Evolutionary conservation across 2,329 filamentous ascomycete genomes (phyloP).

Genomic region (Periglandula ipomoeae): DNA sequence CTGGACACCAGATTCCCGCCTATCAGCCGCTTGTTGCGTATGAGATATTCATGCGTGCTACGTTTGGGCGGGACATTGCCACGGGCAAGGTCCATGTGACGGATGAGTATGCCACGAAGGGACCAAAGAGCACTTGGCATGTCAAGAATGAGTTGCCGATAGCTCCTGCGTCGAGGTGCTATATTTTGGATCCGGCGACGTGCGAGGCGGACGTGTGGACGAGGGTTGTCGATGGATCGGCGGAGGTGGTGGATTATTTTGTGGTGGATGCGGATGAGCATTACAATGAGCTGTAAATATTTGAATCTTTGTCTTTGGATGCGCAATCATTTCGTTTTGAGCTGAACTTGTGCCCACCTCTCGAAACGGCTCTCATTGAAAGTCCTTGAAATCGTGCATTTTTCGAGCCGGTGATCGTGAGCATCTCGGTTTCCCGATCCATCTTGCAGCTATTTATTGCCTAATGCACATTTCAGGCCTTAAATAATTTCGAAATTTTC

Average conservation of each 20-base stretch:
- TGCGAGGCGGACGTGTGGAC: slow-evolving; percentile 46
- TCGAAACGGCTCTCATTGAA: too few relatives aligned
- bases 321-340: too few relatives aligned
- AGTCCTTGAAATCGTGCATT: too few relatives aligned
- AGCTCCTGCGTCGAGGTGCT: slow-evolving; percentile 45
- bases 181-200: slow-evolving; percentile 42
- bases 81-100: slow-evolving; percentile 43
- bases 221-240: slow-evolving; percentile 41
- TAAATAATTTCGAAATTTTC: too few relatives aligned
- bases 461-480: too few relatives aligned
- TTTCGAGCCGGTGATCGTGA: too few relatives aligned
- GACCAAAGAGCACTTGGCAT: slow-evolving; percentile 49
- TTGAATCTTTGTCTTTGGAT: too few relatives aligned
- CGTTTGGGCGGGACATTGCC: slow-evolving; percentile 43
- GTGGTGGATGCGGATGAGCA: slow-evolving; percentile 16
- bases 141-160: slow-evolving; percentile 41
- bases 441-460: too few relatives aligned
- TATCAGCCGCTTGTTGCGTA: slow-evolving; percentile 50
- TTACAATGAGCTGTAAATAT: slow-evolving; percentile 3
- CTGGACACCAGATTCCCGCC: slow-evolving; percentile 52
- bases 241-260: slow-evolving; percentile 34
- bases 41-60: slow-evolving; percentile 49
- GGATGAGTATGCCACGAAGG: slow-evolving; percentile 39
- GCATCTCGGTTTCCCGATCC: too few relatives aligned
- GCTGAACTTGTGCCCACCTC: too few relatives aligned